Base-by-base conservation (phyloP, 495 filamentous ascomycete genomes). In the Lindgomyces ingoldianus region DNA sequence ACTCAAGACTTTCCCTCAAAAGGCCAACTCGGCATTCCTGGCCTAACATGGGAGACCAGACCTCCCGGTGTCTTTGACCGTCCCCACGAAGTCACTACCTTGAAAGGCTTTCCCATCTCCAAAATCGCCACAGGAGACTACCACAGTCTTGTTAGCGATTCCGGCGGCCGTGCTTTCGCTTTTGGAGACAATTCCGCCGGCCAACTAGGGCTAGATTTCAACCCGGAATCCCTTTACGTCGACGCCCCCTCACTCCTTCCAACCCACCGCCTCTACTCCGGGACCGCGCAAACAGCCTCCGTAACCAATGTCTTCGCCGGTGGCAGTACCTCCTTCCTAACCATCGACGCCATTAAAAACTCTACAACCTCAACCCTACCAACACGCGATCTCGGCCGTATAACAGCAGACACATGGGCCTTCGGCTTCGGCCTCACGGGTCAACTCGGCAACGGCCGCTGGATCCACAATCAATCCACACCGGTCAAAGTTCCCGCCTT, bases 141-240 rank as follows among this genome's bases (percentile, higher is more conserved):
- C 65, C 94, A 98, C 74, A 93, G 91, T 25, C 76, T 96, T 11
- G 88, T 81, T 1, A 79, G 91, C 18, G 89, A 91, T 70, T 81
- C 79, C 25, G 77, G 89, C 45, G 94, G 94, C 39, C 81, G 83
- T 24, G 81, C 92, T n/a, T 96, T 91, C 74, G 79, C 85, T 25
- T 98, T 96, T 74, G 94, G 94, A 21, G 91, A 96, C 72, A 98
- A 98, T 74, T 85, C 87, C 0, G 81, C 82, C 56, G 94, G 94
- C 30, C 94, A 98, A 74, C 78, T 97, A 10, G 93, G 93, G 6
- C 84, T 92, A 64, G 83, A 89, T 49, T 84, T 80, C 47, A 82
- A 84, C 51, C 70, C 84, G 0, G 83, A 86, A 36, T 73, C 82
- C 11, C 80, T 84, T 10, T 83, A 77, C 60, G 77, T 87, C 54